Percentiles rank a stretch among this genome's conserved stretches.
Conservation (phyloP, 306 rosid species). For the Vigna unguiculata region DNA sequence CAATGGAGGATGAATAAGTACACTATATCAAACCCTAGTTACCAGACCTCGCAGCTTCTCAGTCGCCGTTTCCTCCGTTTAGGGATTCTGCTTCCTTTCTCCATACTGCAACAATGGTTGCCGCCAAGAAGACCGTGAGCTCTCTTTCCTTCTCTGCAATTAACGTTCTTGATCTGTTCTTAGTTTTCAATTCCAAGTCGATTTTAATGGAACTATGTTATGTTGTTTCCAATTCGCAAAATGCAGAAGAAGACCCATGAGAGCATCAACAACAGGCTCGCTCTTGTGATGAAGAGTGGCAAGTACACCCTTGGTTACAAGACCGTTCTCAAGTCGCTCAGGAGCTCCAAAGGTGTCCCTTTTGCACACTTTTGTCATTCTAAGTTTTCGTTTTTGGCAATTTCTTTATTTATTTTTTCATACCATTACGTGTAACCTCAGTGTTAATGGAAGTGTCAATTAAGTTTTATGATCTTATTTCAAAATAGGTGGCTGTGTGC, state of each 20-base stretch:
- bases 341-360: constrained; percentile 70
- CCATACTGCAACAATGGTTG: constrained; percentile 50
- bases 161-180: neutral
- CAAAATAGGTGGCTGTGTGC: too few relatives aligned
- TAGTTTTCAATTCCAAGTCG: neutral
- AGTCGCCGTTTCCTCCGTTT: neutral
- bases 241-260: constrained; percentile 86
- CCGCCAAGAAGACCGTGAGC: constrained; percentile 67
- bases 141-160: neutral
- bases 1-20: neutral
- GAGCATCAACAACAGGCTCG: constrained; percentile 87
- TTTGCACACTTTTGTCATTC: neutral
- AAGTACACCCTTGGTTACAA: constrained; percentile 80
- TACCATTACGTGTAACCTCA: neutral
- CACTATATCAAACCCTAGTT: neutral
- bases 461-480: neutral
- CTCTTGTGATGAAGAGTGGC: constrained; percentile 93
- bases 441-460: too few relatives aligned
- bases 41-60: neutral
- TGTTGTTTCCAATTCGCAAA: neutral
- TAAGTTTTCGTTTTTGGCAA: neutral
- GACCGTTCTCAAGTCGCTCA: constrained; percentile 76
- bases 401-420: too few relatives aligned
- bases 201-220: neutral
- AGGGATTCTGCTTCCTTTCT: neutral